Evolutionary conservation across 768 basidiomycete genomes (phyloP), one percentile per base, ranked within the genome.

Genomic region (Serpula lacrymans): DNA sequence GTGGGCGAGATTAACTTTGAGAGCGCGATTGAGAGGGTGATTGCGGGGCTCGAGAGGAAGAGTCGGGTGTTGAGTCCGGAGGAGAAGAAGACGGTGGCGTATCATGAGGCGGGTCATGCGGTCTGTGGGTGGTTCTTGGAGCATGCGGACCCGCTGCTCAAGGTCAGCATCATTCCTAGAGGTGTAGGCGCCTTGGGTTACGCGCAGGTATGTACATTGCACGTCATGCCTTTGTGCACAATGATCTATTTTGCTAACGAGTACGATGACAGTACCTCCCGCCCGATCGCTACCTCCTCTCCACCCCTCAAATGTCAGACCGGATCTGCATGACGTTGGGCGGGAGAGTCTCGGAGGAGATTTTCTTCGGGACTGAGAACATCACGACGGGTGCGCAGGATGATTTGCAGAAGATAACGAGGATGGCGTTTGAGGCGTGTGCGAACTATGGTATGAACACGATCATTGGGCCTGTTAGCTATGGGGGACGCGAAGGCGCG

Each of bases 311-410:
- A 63, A 86, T 99, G 77, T 58, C 77, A 21, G 95, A 99, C 61
- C 78, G 92, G 40, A 98, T 99, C 69, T 94, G 92, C 64, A 97
- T 98, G 91, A 98, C 96, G 0, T 77, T 99, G 17, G 96, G 96
- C 42, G 96, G 96, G 9, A 88, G 96, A 38, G 95, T 98, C 6
- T 88, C 94, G 1, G 96, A 99, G 65, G 96, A 99, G 64, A 94
- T 99, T 43, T 96, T 98, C 71, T 99, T 99, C 58, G 90, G 90
- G 14, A 45, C 58, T 5, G 85, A 84, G 55, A 89, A 91, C 52
- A 94, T 99, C 61, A 99, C 96, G 2, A 94, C 95, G 3, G 96
- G 96, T 46, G 96, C 96, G 3, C 93, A 97, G 66, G 96, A 99
- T 54, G 96, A 99, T 59, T 70, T 99, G 30, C 91, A 94, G 65